A percentile compares a stretch with the other conserved stretches of the same genome.
These are phyloP conservation scores for Medicago ruthenica DNA, from an alignment of 306 rosid species.

Conservation along the genomic window DNA sequence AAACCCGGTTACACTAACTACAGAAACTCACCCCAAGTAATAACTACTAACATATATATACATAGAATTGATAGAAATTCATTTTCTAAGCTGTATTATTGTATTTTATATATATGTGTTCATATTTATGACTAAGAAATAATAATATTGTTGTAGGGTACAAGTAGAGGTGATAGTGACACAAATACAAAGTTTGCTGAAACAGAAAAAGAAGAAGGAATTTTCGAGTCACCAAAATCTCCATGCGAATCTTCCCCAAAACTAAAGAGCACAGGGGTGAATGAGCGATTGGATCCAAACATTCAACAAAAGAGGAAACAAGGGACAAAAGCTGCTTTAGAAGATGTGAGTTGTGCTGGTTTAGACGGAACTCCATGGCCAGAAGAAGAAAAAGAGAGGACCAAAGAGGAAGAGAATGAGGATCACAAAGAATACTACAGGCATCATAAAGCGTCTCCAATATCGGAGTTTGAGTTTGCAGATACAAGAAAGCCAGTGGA, in stretches of 20 bases:
- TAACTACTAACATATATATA: slow-evolving; percentile 26
- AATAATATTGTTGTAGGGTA: slow-evolving; percentile 43
- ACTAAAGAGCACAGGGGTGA: slow-evolving; percentile 58
- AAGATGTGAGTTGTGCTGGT: slow-evolving; percentile 64
- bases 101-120: neutral
- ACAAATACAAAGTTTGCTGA: slow-evolving; percentile 21
- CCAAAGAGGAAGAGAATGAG: slow-evolving; percentile 30
- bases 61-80: neutral
- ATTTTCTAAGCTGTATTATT: neutral
- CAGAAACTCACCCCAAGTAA: slow-evolving; percentile 51
- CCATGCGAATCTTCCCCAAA: slow-evolving; percentile 49
- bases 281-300: slow-evolving; percentile 52
- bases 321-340: slow-evolving; percentile 12
- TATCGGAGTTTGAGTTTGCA: slow-evolving; percentile 68
- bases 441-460: slow-evolving; percentile 77
- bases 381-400: slow-evolving; percentile 18
- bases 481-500: slow-evolving; percentile 71
- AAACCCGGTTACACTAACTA: slow-evolving; percentile 53
- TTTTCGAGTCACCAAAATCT: slow-evolving; percentile 45
- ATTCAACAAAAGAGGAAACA: slow-evolving; percentile 59
- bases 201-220: slow-evolving; percentile 39
- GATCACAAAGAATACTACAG: slow-evolving; percentile 55
- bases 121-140: neutral
- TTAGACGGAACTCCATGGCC: slow-evolving; percentile 70
- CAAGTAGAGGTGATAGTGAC: slow-evolving; percentile 19